A percentile compares a stretch with the other conserved stretches of the same genome.
These are phyloP conservation scores for Fusarium sp. DNA, from an alignment of 2,329 filamentous ascomycete species.

Conservation along the genomic window DNA sequence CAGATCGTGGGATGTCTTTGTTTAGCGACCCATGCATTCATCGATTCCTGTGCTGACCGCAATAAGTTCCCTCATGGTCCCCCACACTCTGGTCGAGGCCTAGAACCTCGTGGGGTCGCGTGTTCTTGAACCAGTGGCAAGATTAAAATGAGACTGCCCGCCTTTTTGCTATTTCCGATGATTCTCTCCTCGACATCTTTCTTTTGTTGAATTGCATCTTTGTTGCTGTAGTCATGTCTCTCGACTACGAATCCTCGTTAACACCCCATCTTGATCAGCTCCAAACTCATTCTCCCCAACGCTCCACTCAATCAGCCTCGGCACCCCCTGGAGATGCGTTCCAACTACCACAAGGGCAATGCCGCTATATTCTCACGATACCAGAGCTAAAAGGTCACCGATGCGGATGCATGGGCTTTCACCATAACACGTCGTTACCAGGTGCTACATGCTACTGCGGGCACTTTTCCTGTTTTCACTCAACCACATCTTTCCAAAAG, in stretches of 20 bases:
- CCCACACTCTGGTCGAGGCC: conserved; percentile 19
- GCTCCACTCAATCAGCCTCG: conserved; percentile 22
- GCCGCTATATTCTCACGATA: conserved; percentile 24
- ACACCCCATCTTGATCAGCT: not conserved
- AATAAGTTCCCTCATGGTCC: conserved; percentile 5
- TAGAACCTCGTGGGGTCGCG: conserved; percentile 16
- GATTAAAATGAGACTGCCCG: conserved; percentile 5
- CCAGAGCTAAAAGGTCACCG: conserved; percentile 22
- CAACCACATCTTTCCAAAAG: not conserved
- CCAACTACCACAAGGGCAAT: conserved; percentile 21
- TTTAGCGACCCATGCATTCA: conserved; percentile 1
- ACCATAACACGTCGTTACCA: conserved; percentile 14
- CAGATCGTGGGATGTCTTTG: conserved; percentile 19
- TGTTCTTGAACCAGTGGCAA: not conserved
- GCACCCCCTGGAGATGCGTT: conserved; percentile 14
- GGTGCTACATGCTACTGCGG: conserved; percentile 24
- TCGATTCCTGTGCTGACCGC: conserved; percentile 24
- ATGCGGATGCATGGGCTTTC: conserved; percentile 27
- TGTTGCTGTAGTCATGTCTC: not conserved
- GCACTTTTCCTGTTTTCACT: conserved; percentile 26
- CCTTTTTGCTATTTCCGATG: not conserved
- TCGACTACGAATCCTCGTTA: not conserved
- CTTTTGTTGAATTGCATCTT: not conserved
- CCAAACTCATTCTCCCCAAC: not conserved
- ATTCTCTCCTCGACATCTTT: not conserved